These are phyloP conservation scores for Wickerhamomyces queroliae DNA, from an alignment of 805 yeast species.

Conservation along the genomic window DNA sequence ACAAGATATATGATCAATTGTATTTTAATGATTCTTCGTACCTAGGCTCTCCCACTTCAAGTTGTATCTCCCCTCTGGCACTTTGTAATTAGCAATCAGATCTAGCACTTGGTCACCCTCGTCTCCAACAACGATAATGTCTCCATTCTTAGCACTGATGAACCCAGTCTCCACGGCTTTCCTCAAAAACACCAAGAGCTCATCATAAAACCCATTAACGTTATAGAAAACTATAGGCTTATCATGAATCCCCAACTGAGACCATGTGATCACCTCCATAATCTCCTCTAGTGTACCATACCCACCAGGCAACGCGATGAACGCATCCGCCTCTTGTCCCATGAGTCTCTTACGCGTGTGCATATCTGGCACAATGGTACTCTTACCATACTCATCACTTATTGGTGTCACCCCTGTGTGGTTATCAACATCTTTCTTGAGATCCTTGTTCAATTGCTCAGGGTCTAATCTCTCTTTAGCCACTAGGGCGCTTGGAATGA, in stretches of 20 bases:
- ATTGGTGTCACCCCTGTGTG: constrained; percentile 65
- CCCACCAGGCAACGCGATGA: constrained; percentile 89
- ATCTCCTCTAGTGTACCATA: constrained; percentile 87
- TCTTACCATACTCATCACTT: constrained; percentile 54
- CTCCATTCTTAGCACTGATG: constrained; percentile 59
- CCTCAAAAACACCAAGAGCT: constrained; percentile 53
- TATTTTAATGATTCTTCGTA: constrained; percentile 1
- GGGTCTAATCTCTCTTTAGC: constrained; percentile 57
- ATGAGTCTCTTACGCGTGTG: constrained; percentile 82
- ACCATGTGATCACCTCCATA: constrained; percentile 89
- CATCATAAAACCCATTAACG: constrained; percentile 75
- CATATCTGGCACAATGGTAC: constrained; percentile 82
- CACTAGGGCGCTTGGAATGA: constrained; percentile 81
- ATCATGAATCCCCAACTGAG: constrained; percentile 78
- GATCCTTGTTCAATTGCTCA: constrained; percentile 36
- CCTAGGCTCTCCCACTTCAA: constrained; percentile 54
- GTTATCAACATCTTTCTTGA: constrained; percentile 48
- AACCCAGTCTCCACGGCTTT: constrained; percentile 61
- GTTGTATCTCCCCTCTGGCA: constrained; percentile 70
- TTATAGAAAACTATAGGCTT: constrained; percentile 79
- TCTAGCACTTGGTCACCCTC: constrained; percentile 64
- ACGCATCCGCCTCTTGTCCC: constrained; percentile 84
- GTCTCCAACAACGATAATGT: constrained; percentile 62
- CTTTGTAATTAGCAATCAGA: constrained; percentile 51
- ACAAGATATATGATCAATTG: not conserved